Evolutionary conservation across 2,329 filamentous ascomycete species (phyloP), one percentile per base, ranked within the genome.

Genomic region (Cordyceps militaris): DNA sequence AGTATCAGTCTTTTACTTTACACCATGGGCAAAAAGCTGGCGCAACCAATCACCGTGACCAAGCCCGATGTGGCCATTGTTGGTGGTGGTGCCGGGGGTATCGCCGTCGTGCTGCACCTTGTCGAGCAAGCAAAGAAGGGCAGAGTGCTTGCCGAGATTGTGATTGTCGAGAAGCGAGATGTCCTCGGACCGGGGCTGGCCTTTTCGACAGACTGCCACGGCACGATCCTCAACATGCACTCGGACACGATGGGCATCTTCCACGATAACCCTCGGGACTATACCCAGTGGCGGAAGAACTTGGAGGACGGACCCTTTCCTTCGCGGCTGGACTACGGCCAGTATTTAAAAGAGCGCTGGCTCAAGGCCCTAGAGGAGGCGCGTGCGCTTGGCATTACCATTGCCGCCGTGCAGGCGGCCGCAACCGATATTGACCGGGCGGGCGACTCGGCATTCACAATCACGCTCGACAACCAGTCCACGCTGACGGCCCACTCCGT

Each of bases 161-260:
- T 55, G 4, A 44, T 59, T 9, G 19, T 59, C 13, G 57, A 59
- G 28, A 50, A 50, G 13, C 47, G 36, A 23, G 30, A 43, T 14
- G 34, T 36, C 1, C 13, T 55, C 5, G 51, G 57, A 3, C 57
- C 50, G 11, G 57, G 57, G 1, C 51, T 59, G 9, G 57, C 57
- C 10, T 59, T 59, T 24, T 59, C 57, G 3, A 49, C 36, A 2
- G 57, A 54, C 34, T 59, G 57, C 11, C n/a, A 48, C 16, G 57
- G 57, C 5, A 59, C 57, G 3, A 59, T 59, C n/a, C 36, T 59
- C 3, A 59, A 59, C 28, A 59, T 59, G 57, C 50, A 59, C 46
- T 59, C 57, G 14, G 57, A 59, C 34, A 55, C 51, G 5, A 59
- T 59, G 57, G 57, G 57, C 11, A 59, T 59, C 3, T 55, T 36